These are phyloP conservation scores for Collybia sordida DNA, from an alignment of 768 basidiomycete species.

Conservation along the genomic window DNA sequence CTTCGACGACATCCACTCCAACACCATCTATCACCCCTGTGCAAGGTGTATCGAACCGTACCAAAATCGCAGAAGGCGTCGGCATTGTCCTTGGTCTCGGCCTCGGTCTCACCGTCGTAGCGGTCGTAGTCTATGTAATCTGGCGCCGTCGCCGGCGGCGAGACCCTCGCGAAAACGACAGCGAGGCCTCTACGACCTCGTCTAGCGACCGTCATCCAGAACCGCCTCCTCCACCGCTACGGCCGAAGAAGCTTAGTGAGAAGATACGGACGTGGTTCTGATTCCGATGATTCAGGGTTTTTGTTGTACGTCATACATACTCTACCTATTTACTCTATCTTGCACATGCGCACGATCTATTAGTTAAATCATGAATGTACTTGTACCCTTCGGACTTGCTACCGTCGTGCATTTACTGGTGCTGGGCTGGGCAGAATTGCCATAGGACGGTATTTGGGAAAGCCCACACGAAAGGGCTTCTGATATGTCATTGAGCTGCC, in stretches of 20 bases:
- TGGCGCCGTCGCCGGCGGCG: constrained; percentile 21
- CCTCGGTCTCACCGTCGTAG: constrained; percentile 24
- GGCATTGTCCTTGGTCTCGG: constrained; percentile 27
- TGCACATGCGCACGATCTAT: too few relatives aligned
- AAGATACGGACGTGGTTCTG: not conserved
- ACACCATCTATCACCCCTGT: constrained; percentile 5
- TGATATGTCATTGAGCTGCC: too few relatives aligned
- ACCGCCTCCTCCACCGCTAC: not conserved
- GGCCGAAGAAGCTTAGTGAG: not conserved
- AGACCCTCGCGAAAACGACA: constrained; percentile 6
- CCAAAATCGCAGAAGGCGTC: constrained; percentile 18
- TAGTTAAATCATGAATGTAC: too few relatives aligned
- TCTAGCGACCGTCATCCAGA: not conserved
- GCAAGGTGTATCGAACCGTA: constrained; percentile 10
- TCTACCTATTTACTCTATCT: too few relatives aligned
- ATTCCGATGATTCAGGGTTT: too few relatives aligned
- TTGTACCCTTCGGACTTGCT: too few relatives aligned
- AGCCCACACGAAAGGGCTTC: too few relatives aligned
- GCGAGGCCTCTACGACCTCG: constrained; percentile 4
- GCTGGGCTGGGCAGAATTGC: too few relatives aligned
- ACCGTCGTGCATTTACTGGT: too few relatives aligned
- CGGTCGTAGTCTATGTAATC: constrained; percentile 19
- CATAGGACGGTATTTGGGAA: too few relatives aligned
- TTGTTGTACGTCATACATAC: too few relatives aligned
- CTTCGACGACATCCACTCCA: not conserved